phyloP scores from a whole-genome alignment of 176 grass and related monocot species.

The Cocos nucifera region DNA sequence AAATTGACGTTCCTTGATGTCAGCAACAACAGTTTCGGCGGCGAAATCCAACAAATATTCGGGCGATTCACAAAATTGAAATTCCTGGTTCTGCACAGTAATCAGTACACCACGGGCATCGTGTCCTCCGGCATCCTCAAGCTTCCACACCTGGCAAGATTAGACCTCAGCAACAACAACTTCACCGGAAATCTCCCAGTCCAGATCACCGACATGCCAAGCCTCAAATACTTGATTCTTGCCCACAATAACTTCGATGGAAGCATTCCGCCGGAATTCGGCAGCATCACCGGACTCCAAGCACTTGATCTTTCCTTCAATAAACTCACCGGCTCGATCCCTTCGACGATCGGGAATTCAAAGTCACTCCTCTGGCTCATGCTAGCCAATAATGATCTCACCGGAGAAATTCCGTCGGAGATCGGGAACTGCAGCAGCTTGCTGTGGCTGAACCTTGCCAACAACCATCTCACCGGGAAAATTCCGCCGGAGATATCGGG shows the following conservation, averaged over 20 bases:
- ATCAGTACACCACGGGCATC: slow-evolving; percentile 61
- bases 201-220: slow-evolving; percentile 46
- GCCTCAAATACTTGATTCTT: slow-evolving; percentile 54
- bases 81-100: slow-evolving; percentile 53
- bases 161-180: slow-evolving; percentile 75
- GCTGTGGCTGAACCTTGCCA: slow-evolving; percentile 60
- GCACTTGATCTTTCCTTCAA: slow-evolving; percentile 68
- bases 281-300: slow-evolving; percentile 43
- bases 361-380: slow-evolving; percentile 89
- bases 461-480: slow-evolving; percentile 52
- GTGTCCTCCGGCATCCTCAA: slow-evolving; percentile 56
- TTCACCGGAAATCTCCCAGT: slow-evolving; percentile 46
- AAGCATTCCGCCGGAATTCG: slow-evolving; percentile 41
- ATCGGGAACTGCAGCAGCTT: slow-evolving; percentile 81
- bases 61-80: slow-evolving; percentile 35
- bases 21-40: slow-evolving; percentile 50
- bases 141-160: slow-evolving; percentile 35
- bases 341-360: slow-evolving; percentile 52
- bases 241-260: slow-evolving; percentile 54
- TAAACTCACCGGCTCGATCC: slow-evolving; percentile 41
- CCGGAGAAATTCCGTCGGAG: slow-evolving; percentile 8
- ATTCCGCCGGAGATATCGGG: slow-evolving; percentile 55
- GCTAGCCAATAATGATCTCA: slow-evolving; percentile 4
- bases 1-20: slow-evolving; percentile 59
- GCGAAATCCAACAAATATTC: slow-evolving; percentile 54